A percentile compares a stretch with the other conserved stretches of the same genome.
Conservation (phyloP, 371 early-diverging fungal genomes). For the Thermomucor indicae-seudaticae region DNA sequence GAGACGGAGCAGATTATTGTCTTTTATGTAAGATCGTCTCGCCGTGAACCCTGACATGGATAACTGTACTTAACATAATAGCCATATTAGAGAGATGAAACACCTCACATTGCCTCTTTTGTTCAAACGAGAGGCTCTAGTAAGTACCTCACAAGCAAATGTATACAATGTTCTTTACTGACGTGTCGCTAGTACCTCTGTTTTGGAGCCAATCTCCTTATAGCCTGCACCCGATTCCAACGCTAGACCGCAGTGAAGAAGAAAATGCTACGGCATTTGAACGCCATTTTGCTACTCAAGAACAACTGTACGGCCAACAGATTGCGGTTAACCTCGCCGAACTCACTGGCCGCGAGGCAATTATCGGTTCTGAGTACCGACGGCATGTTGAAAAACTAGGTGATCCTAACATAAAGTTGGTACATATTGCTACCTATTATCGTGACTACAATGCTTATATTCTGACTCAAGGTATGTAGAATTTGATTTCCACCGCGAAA, state of each 20-base stretch:
- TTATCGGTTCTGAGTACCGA: constrained; percentile 48
- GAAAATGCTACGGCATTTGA: constrained; percentile 47
- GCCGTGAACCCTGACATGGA: too few species aligned
- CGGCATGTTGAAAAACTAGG: constrained; percentile 36
- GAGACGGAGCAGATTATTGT: constrained; percentile 61
- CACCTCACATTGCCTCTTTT: constrained; percentile 56
- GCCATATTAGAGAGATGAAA: constrained; percentile 32
- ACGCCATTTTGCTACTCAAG: constrained; percentile 70
- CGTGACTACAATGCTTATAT: not conserved
- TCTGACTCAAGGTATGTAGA: constrained; percentile 64
- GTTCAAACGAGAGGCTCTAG: constrained; percentile 64
- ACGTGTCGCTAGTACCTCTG: constrained; percentile 44
- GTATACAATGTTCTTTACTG: not conserved
- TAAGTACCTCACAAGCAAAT: constrained; percentile 12
- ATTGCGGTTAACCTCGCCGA: constrained; percentile 82
- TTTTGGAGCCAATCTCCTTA: constrained; percentile 73
- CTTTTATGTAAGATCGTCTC: constrained; percentile 36
- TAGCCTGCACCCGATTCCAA: constrained; percentile 61
- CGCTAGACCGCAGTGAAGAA: constrained; percentile 50
- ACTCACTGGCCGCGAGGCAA: constrained; percentile 47
- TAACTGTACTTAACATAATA: too few species aligned
- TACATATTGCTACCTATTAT: not conserved
- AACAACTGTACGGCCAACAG: constrained; percentile 66
- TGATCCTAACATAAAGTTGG: constrained; percentile 42
- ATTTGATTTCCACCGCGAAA: constrained; percentile 90